A percentile compares a stretch with the other conserved stretches of the same genome.
Evolutionary conservation across 1,284 basidiomycete genomes (phyloP).

Genomic region (Mycosarcoma maydis): DNA sequence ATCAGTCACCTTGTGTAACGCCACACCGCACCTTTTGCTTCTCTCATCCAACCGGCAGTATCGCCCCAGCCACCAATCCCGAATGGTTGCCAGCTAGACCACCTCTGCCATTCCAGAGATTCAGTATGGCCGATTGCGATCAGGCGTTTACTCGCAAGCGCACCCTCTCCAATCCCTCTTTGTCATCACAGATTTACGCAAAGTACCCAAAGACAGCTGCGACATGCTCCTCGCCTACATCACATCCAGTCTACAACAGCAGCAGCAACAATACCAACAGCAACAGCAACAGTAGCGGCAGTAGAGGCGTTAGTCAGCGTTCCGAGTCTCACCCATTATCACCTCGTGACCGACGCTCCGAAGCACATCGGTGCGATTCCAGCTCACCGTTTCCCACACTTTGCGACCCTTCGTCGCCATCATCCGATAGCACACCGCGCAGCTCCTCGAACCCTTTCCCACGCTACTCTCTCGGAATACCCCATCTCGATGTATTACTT

Average conservation of each 20-base stretch:
- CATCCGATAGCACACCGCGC: neutral
- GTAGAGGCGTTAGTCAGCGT: no score
- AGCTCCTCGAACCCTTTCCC: constrained; percentile 14
- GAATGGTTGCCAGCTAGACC: no score
- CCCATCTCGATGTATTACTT: constrained; percentile 25
- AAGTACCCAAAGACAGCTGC: constrained; percentile 11
- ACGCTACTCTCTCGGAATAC: constrained; percentile 21
- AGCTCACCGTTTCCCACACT: no score
- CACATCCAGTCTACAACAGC: neutral
- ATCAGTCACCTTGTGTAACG: no score
- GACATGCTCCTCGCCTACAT: neutral
- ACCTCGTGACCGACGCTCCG: no score
- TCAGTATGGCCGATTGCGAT: constrained; percentile 4
- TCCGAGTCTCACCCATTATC: no score
- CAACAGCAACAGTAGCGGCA: neutral
- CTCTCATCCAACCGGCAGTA: no score
- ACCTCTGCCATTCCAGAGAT: no score
- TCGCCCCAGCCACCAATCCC: no score
- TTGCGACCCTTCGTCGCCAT: neutral
- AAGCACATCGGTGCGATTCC: no score
- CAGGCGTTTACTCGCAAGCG: constrained; percentile 18
- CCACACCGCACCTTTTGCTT: no score
- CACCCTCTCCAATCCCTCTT: constrained; percentile 8
- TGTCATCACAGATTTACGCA: constrained; percentile 2
- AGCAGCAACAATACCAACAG: neutral